These are phyloP conservation scores for Plasmodium gonderi DNA, from an alignment of 169 alveolate species.

Conservation along the genomic window DNA sequence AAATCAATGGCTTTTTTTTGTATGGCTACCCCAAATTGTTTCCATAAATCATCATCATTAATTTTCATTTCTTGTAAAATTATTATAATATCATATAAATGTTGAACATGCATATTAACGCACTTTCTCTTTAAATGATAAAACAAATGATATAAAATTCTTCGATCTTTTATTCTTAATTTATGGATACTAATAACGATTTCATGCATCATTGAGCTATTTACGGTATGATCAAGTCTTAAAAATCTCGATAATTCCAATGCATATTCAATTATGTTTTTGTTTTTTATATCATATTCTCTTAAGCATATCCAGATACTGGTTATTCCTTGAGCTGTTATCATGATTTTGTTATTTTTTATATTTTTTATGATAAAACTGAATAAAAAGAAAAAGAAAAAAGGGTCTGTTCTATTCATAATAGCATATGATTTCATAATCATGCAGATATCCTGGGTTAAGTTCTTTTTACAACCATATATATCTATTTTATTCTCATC, in stretches of 20 bases:
- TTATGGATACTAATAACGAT: conserved; percentile 77
- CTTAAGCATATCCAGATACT: conserved; percentile 84
- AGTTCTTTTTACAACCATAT: conserved; percentile 56
- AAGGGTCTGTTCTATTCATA: conserved; percentile 68
- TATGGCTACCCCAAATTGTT: conserved; percentile 84
- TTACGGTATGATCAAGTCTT: conserved; percentile 86
- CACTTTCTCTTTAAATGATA: conserved; percentile 84
- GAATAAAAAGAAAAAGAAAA: conserved; percentile 69
- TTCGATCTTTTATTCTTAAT: conserved; percentile 79
- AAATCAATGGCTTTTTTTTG: conserved; percentile 86
- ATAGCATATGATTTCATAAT: conserved; percentile 72
- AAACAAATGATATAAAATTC: conserved; percentile 83
- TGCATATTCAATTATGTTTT: conserved; percentile 74
- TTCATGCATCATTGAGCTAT: conserved; percentile 84
- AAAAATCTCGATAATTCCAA: conserved; percentile 84
- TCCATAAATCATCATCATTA: conserved; percentile 86
- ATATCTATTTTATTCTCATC: conserved; percentile 59
- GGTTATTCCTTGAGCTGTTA: conserved; percentile 83
- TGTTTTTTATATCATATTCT: conserved; percentile 77
- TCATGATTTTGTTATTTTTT: conserved; percentile 60
- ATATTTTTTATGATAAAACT: conserved; percentile 67
- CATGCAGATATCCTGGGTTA: conserved; percentile 70
- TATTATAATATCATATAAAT: conserved; percentile 79
- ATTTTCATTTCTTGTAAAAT: conserved; percentile 81
- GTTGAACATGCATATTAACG: conserved; percentile 83